These are phyloP conservation scores for Cornus kousa DNA, from an alignment of 148 eudicot species.

Conservation along the genomic window DNA sequence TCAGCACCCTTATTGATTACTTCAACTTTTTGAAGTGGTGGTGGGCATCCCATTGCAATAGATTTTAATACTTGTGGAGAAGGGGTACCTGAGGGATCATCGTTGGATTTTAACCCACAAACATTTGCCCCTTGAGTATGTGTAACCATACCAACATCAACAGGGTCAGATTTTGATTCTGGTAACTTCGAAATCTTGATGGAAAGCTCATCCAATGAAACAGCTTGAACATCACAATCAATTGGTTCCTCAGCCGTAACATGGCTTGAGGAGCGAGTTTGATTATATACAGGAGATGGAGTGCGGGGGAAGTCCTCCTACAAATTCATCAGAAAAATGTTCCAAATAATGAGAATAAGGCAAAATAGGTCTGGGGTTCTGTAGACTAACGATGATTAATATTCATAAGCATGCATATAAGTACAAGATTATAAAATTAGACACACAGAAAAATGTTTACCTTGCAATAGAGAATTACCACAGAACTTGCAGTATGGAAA, in stretches of 20 bases:
- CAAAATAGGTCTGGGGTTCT: not conserved
- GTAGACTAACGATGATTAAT: not conserved
- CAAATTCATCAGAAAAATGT: constrained; percentile 18
- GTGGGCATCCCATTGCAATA: not conserved
- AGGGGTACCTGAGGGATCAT: constrained; percentile 13
- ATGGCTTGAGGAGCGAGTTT: constrained; percentile 32
- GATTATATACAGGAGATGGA: constrained; percentile 50
- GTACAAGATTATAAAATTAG: not conserved
- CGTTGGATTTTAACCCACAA: constrained; percentile 5
- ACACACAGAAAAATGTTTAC: not conserved
- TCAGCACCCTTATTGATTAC: constrained; percentile 9
- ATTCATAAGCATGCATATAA: not conserved
- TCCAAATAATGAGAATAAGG: not conserved
- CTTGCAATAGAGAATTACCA: not conserved
- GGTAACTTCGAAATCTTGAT: constrained; percentile 18
- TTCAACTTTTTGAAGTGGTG: constrained; percentile 13
- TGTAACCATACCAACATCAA: constrained; percentile 10
- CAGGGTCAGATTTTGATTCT: constrained; percentile 13
- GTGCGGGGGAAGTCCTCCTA: constrained; percentile 61
- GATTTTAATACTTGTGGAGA: constrained; percentile 10
- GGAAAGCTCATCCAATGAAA: constrained; percentile 40
- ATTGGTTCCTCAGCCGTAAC: constrained; percentile 36
- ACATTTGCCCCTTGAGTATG: constrained; percentile 12
- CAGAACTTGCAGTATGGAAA: not conserved
- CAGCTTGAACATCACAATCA: constrained; percentile 32